A percentile compares a stretch with the other conserved stretches of the same genome.
These are phyloP conservation scores for Arabidopsis lyrata DNA, from an alignment of 441 rosid genomes.

Conservation along the genomic window DNA sequence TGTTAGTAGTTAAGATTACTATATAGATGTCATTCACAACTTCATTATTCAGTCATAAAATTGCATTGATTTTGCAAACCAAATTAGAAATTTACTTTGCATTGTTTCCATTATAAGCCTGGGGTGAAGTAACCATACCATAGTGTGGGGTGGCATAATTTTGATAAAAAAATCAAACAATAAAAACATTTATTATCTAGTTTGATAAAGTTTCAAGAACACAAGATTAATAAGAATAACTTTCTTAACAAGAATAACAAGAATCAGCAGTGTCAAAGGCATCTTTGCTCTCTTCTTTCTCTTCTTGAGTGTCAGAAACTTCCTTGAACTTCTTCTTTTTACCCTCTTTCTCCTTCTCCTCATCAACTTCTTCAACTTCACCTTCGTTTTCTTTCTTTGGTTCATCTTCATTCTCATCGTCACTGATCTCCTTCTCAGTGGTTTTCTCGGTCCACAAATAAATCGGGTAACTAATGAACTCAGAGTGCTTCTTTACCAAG, in stretches of 20 bases:
- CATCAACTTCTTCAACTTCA: slow-evolving; percentile 63
- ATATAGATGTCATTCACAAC: slow-evolving; percentile 5
- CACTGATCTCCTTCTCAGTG: slow-evolving; percentile 66
- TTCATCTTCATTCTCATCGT: slow-evolving; percentile 56
- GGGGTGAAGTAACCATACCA: not conserved
- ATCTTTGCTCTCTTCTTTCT: no score
- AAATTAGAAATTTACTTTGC: not conserved
- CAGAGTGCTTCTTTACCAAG: slow-evolving; percentile 67
- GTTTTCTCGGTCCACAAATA: slow-evolving; percentile 65
- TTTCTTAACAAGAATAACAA: no score
- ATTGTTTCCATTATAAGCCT: not conserved
- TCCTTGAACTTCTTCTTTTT: slow-evolving; percentile 64
- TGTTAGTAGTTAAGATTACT: not conserved
- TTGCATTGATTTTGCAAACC: not conserved
- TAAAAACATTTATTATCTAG: not conserved
- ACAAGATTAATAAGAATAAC: no score
- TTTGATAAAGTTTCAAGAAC: no score
- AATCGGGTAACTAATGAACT: slow-evolving; percentile 68
- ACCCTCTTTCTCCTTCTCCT: slow-evolving; percentile 57
- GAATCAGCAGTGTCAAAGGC: no score
- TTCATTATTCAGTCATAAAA: not conserved
- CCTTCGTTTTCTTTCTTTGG: slow-evolving; percentile 51
- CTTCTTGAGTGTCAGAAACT: slow-evolving; percentile 33
- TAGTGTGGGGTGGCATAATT: slow-evolving; percentile 2
- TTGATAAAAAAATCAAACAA: not conserved